Evolutionary conservation across 176 grass and related monocot genomes (phyloP).

Genomic region (Oryza glumipatula): DNA sequence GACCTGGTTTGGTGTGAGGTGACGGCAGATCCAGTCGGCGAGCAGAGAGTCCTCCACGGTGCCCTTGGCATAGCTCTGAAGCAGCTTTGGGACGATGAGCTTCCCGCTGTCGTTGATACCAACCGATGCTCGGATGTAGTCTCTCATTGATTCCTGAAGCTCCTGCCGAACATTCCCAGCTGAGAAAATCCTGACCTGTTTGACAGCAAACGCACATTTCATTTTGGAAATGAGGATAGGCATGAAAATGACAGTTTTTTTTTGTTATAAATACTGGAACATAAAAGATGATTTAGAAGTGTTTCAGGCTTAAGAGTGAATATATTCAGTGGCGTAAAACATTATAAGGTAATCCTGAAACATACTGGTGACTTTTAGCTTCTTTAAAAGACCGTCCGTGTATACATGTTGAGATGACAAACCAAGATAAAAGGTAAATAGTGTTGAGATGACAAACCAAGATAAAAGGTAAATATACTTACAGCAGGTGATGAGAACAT

Average conservation of each 20-base stretch:
- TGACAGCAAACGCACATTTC: background rate
- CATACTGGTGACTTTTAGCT: background rate
- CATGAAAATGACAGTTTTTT: background rate
- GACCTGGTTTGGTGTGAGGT: slow-evolving; percentile 70
- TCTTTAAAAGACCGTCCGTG: background rate
- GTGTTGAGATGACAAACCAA: background rate
- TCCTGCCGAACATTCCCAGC: slow-evolving; percentile 53
- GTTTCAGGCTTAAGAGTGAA: background rate
- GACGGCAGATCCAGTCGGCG: slow-evolving; percentile 85
- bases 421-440: background rate
- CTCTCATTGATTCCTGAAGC: slow-evolving; percentile 78
- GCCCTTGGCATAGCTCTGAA: slow-evolving; percentile 84
- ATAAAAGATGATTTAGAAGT: background rate
- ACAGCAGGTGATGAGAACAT: slow-evolving; percentile 98
- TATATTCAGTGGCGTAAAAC: background rate
- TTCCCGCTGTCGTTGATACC: slow-evolving; percentile 81
- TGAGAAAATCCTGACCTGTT: slow-evolving; percentile 83
- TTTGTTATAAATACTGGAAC: background rate
- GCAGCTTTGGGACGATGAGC: slow-evolving; percentile 69
- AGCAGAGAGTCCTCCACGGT: slow-evolving; percentile 85
- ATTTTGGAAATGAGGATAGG: background rate
- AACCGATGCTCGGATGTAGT: slow-evolving; percentile 85
- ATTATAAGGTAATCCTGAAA: background rate
- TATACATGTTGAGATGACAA: background rate
- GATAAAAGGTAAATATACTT: slow-evolving; percentile 27